A percentile compares a stretch with the other conserved stretches of the same genome.
phyloP scores from a whole-genome alignment of 345 rosid species.

The Pistacia vera region DNA sequence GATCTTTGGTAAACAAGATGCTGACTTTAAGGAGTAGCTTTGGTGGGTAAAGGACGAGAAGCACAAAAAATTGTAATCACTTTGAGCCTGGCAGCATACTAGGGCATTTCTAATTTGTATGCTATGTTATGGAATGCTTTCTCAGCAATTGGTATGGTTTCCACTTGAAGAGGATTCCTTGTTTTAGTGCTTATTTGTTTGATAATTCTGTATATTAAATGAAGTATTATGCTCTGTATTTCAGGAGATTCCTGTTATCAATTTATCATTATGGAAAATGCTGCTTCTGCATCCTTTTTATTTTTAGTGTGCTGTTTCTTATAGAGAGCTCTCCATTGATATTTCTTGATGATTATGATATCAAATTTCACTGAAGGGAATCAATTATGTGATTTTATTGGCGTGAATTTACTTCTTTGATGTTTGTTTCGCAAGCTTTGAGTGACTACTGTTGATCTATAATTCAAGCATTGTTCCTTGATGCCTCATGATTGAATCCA shows the following conservation, averaged over 20 bases:
- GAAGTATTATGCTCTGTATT: constrained; percentile 24
- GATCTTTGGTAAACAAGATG: no score
- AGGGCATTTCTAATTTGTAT: constrained; percentile 22
- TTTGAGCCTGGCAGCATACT: constrained; percentile 7
- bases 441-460: background rate
- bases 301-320: background rate
- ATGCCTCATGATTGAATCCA: background rate
- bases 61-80: no score
- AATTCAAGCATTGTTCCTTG: background rate
- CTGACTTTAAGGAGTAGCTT: no score
- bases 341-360: background rate
- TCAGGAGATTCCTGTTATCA: constrained; percentile 17
- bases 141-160: constrained; percentile 24
- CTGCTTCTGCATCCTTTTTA: constrained; percentile 12
- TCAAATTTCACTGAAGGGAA: background rate
- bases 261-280: constrained; percentile 13
- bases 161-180: constrained; percentile 22
- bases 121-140: constrained; percentile 21
- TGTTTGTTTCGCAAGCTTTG: background rate
- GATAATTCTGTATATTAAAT: constrained; percentile 32
- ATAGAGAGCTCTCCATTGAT: background rate
- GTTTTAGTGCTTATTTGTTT: constrained; percentile 25
- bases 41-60: no score
- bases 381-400: background rate
- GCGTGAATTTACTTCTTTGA: background rate